phyloP scores from a whole-genome alignment of 2,329 filamentous ascomycete species.

The Lecanosticta acicola region DNA sequence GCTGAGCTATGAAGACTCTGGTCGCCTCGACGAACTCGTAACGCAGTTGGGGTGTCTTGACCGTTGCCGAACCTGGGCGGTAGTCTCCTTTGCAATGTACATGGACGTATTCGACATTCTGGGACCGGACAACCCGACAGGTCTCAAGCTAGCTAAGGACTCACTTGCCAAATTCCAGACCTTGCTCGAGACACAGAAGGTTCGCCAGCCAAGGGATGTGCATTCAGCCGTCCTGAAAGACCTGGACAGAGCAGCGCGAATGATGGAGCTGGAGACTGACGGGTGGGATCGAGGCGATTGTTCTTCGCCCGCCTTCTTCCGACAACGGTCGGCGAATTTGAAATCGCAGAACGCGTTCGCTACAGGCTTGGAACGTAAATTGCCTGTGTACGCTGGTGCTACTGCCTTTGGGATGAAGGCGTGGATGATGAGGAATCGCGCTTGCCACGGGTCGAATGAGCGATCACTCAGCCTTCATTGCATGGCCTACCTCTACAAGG shows the following conservation, averaged over 20 bases:
- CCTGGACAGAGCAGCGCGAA: background rate
- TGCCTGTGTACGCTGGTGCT: background rate
- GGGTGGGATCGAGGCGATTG: background rate
- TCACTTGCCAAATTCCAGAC: background rate
- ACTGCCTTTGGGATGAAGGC: background rate
- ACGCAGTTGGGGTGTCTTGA: background rate
- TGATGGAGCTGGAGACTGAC: background rate
- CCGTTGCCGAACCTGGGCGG: background rate
- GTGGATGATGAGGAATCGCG: too few species aligned
- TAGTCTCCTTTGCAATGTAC: background rate
- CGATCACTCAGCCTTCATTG: background rate
- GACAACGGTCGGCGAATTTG: background rate
- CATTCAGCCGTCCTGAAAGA: background rate
- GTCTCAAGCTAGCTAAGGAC: background rate
- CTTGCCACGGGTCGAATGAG: background rate
- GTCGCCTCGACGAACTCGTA: background rate
- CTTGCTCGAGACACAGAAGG: too few species aligned
- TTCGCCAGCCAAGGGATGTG: background rate
- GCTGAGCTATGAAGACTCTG: background rate
- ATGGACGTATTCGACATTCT: background rate
- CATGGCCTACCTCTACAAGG: constrained; percentile 3
- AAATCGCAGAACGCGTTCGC: background rate
- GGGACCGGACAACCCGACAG: background rate
- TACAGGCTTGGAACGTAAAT: background rate
- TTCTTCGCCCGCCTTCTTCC: background rate